Evolutionary conservation across 2,329 filamentous ascomycete genomes (phyloP).

Genomic region (Epichloe festucae): DNA sequence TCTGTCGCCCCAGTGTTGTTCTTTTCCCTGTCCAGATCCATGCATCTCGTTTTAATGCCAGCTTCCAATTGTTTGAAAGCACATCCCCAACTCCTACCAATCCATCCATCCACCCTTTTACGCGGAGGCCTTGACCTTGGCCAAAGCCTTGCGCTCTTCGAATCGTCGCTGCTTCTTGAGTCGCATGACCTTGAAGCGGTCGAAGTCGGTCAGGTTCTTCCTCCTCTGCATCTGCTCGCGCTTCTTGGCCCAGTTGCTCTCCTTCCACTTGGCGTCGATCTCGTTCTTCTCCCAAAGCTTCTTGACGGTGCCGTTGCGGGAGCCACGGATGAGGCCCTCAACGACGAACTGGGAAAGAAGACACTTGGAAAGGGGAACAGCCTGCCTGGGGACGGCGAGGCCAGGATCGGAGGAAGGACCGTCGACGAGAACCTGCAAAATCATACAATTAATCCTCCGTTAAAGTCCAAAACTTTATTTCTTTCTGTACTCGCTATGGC

Average conservation of each 20-base stretch:
- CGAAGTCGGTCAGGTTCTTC: slow-evolving; percentile 90
- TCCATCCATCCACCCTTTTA: slow-evolving; percentile 34
- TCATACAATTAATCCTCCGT: slow-evolving; percentile 4
- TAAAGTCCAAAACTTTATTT: neutral
- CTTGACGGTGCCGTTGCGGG: slow-evolving; percentile 72
- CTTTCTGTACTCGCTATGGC: neutral
- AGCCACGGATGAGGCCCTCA: slow-evolving; percentile 70
- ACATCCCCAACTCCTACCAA: slow-evolving; percentile 14
- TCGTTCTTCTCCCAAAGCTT: slow-evolving; percentile 82
- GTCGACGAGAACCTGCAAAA: slow-evolving; percentile 76
- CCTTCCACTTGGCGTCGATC: slow-evolving; percentile 87
- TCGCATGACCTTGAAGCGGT: slow-evolving; percentile 99
- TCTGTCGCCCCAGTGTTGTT: slow-evolving; percentile 23
- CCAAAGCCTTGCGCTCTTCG: slow-evolving; percentile 92
- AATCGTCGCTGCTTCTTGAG: slow-evolving; percentile 99
- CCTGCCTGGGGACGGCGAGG: slow-evolving; percentile 74
- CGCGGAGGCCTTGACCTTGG: slow-evolving; percentile 78
- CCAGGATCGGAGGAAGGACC: slow-evolving; percentile 74
- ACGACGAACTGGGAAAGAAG: slow-evolving; percentile 87
- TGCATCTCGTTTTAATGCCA: slow-evolving; percentile 26
- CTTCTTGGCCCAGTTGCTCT: slow-evolving; percentile 91
- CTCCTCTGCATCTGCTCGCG: slow-evolving; percentile 73
- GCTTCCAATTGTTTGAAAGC: slow-evolving; percentile 18
- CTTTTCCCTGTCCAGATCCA: slow-evolving; percentile 20
- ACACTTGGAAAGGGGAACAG: slow-evolving; percentile 66